Conservation (phyloP, 192 early-diverging fungal species). For the Coemansia sp. region DNA sequence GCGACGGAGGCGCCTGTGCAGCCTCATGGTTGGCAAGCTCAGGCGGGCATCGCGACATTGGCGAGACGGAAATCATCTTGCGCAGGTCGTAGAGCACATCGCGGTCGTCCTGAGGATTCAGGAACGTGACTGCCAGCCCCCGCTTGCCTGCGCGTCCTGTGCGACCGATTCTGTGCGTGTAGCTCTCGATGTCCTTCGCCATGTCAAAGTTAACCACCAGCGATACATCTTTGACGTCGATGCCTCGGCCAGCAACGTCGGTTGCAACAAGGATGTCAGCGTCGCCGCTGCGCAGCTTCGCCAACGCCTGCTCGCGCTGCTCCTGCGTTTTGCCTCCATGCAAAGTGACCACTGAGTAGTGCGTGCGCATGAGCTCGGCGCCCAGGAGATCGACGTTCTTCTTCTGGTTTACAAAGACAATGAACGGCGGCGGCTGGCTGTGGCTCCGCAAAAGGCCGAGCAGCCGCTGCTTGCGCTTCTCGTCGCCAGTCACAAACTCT, state of each 20-base stretch:
- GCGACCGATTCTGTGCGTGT: conserved; percentile 98
- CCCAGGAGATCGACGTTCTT: conserved; percentile 85
- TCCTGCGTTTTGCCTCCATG: conserved; percentile 99
- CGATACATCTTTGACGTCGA: conserved; percentile 97
- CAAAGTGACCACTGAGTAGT: conserved; percentile 67
- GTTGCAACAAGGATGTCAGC: conserved; percentile 94
- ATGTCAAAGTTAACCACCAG: conserved; percentile 98
- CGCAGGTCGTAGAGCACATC: conserved; percentile 87
- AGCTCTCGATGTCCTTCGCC: conserved; percentile 98
- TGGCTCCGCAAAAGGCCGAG: conserved; percentile 75
- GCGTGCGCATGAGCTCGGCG: conserved; percentile 59
- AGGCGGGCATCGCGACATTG: conserved; percentile 74
- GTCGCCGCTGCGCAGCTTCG: conserved; percentile 76
- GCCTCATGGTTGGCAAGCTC: conserved; percentile 86
- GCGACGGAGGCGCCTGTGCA: conserved; percentile 71
- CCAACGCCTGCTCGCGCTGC: conserved; percentile 88
- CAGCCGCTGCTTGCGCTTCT: conserved; percentile 71
- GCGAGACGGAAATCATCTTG: conserved; percentile 71
- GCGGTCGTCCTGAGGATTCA: conserved; percentile 71
- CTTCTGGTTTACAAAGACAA: conserved; percentile 99
- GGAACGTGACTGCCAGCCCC: conserved; percentile 89
- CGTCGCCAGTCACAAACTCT: conserved; percentile 91
- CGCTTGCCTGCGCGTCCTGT: conserved; percentile 96
- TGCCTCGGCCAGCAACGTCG: conserved; percentile 98
- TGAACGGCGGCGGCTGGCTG: conserved; percentile 73